Evolutionary conservation across 140 eudicot genomes (phyloP).

Genomic region (Oenanthe javanica): DNA sequence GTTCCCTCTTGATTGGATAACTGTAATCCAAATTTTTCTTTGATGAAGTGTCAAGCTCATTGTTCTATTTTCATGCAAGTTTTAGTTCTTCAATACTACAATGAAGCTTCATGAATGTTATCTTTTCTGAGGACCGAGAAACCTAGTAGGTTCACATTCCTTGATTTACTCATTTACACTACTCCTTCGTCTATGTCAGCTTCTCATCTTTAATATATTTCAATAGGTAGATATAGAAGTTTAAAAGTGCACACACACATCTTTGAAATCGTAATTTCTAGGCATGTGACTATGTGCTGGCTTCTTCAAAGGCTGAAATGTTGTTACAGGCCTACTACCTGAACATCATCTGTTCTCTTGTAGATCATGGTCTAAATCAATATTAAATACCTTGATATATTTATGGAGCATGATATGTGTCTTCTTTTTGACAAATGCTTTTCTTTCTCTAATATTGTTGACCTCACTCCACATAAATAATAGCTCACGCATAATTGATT

Average conservation of each 20-base stretch:
- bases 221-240: no score
- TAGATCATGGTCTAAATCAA: neutral
- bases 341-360: no score
- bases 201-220: neutral
- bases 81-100: neutral
- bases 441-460: neutral
- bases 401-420: neutral
- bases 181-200: neutral
- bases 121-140: neutral
- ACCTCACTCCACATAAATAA: neutral
- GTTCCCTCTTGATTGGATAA: no score
- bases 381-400: neutral
- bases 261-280: no score
- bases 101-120: neutral
- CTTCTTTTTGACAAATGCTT: neutral
- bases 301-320: no score
- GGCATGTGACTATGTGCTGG: no score
- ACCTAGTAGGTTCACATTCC: no score
- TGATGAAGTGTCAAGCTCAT: neutral
- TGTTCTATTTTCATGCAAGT: neutral
- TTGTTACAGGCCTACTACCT: no score
- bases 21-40: no score
- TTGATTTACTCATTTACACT: neutral
- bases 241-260: no score
- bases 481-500: slow-evolving; percentile 1